A percentile compares a stretch with the other conserved stretches of the same genome.
phyloP scores from a whole-genome alignment of 768 basidiomycete species.

The Boletus reticulatus region DNA sequence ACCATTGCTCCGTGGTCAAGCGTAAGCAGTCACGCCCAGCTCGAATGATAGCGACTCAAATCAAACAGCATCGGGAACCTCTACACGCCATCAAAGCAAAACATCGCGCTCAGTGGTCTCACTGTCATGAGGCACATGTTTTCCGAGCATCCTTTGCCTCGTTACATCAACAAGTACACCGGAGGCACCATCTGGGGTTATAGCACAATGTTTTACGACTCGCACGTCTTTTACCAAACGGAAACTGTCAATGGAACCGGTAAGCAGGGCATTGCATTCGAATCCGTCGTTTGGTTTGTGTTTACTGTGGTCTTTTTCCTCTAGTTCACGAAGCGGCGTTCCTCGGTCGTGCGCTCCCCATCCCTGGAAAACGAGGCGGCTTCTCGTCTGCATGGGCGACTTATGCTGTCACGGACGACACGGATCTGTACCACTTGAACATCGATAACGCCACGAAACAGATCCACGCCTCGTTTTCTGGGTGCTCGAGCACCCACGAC shows the following conservation, averaged over 20 bases:
- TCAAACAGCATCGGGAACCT: constrained; percentile 3
- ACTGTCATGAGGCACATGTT: constrained; percentile 6
- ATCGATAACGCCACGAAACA: too few relatives aligned
- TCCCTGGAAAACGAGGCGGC: too few relatives aligned
- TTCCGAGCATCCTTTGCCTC: too few relatives aligned
- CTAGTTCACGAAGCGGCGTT: too few relatives aligned
- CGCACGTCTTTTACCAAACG: constrained; percentile 13
- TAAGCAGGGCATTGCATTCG: background rate
- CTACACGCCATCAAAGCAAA: background rate
- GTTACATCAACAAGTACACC: background rate
- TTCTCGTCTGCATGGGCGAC: too few relatives aligned
- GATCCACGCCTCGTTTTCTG: too few relatives aligned
- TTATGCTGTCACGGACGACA: too few relatives aligned
- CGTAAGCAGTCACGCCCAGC: constrained; percentile 1
- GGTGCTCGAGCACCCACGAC: too few relatives aligned
- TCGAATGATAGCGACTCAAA: background rate
- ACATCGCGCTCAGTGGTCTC: constrained; percentile 4
- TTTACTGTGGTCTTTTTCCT: too few relatives aligned
- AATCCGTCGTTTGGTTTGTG: background rate
- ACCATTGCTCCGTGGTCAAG: constrained; percentile 10
- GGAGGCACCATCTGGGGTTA: constrained; percentile 10
- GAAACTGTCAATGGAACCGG: constrained; percentile 10
- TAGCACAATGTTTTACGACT: constrained; percentile 9
- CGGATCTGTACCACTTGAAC: too few relatives aligned
- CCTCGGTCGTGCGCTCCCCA: too few relatives aligned